Percentiles rank a stretch among this genome's conserved stretches.
These are phyloP conservation scores for Penicillium soppii DNA, from an alignment of 495 filamentous ascomycete genomes.

Conservation along the genomic window DNA sequence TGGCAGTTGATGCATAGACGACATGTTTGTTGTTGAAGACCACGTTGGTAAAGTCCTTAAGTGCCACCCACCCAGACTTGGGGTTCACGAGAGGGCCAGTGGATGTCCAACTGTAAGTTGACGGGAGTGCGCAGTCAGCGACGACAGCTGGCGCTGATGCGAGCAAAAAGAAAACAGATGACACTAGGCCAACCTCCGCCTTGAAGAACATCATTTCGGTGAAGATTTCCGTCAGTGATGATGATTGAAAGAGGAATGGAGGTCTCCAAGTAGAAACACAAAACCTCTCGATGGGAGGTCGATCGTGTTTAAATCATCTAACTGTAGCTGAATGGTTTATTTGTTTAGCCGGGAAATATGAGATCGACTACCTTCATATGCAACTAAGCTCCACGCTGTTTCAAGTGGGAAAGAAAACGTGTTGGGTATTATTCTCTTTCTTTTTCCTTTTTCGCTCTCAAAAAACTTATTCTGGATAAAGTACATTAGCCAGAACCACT, in stretches of 20 bases:
- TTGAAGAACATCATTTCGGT: conserved; percentile 5
- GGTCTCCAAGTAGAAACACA: background rate
- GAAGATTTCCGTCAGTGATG: conserved; percentile 4
- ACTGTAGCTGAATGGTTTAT: background rate
- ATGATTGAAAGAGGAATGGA: conserved; percentile 3
- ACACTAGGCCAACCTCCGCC: background rate
- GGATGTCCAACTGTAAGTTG: conserved; percentile 56
- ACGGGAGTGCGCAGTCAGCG: conserved; percentile 49
- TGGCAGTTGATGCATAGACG: conserved; percentile 50
- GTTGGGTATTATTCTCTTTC: background rate
- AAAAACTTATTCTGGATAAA: conserved; percentile 1
- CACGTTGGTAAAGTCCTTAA: conserved; percentile 60
- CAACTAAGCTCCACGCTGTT: background rate
- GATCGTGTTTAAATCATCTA: background rate
- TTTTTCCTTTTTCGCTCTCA: background rate
- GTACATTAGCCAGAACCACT: conserved; percentile 8
- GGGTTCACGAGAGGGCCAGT: conserved; percentile 47
- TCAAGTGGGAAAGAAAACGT: background rate
- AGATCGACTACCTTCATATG: background rate
- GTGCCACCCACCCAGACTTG: conserved; percentile 48
- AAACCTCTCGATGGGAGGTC: background rate
- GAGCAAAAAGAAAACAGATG: conserved; percentile 11
- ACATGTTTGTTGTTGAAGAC: conserved; percentile 54
- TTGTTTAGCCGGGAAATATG: background rate
- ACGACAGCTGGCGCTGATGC: conserved; percentile 5